phyloP scores from a whole-genome alignment of 1,284 basidiomycete species.

The Apiotrichum gracile region DNA sequence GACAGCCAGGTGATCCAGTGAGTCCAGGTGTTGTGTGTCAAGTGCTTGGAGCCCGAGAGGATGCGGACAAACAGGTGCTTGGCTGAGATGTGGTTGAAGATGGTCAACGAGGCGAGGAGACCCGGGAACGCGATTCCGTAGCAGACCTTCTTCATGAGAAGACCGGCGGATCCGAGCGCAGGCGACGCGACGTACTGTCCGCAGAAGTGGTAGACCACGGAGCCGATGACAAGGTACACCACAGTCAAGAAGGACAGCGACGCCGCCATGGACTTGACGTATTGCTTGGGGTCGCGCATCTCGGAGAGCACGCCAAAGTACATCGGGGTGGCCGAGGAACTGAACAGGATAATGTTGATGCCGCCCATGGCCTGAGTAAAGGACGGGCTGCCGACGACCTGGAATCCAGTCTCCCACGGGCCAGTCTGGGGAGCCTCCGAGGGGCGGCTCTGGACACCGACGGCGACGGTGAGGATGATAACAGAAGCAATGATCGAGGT shows the following conservation, averaged over 20 bases:
- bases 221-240: conserved; percentile 18
- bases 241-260: conserved; percentile 19
- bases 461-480: conserved; percentile 37
- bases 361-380: conserved; percentile 26
- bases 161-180: conserved; percentile 28
- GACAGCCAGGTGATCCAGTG: conserved; percentile 38
- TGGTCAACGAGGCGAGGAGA: conserved; percentile 17
- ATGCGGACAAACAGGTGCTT: conserved; percentile 34
- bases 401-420: conserved; percentile 27
- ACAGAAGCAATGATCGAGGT: conserved; percentile 24
- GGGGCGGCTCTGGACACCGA: conserved; percentile 39
- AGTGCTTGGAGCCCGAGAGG: conserved; percentile 30
- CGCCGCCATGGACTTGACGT: conserved; percentile 15
- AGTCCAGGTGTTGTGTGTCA: conserved; percentile 25
- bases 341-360: conserved; percentile 15
- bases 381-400: conserved; percentile 23
- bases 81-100: conserved; percentile 15
- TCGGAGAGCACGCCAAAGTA: conserved; percentile 21
- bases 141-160: conserved; percentile 28
- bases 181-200: conserved; percentile 27
- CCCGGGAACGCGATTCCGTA: conserved; percentile 44
- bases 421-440: conserved; percentile 32
- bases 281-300: conserved; percentile 26
- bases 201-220: conserved; percentile 32
- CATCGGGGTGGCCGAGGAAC: conserved; percentile 11